Evolutionary conservation across 1,139 yeast species (phyloP).

Genomic region (Blastobotrys illinoisensis): DNA sequence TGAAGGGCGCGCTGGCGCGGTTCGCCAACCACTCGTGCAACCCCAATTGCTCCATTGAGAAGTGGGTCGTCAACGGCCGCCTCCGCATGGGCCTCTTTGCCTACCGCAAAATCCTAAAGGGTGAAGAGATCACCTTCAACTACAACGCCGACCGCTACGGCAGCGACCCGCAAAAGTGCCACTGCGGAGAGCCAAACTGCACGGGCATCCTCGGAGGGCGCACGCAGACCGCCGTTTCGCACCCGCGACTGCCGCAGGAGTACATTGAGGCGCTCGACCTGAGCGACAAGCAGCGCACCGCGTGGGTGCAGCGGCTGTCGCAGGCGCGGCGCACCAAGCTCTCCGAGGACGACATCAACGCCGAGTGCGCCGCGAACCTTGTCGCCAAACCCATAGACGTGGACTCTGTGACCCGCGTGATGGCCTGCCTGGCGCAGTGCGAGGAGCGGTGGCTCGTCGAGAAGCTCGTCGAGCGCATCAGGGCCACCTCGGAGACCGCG

Average conservation of each 20-base stretch:
- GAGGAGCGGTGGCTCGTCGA: constrained; percentile 63
- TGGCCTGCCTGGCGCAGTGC: constrained; percentile 74
- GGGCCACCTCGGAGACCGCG: constrained; percentile 48
- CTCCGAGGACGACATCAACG: background rate
- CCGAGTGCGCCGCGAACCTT: background rate
- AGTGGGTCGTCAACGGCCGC: constrained; percentile 93
- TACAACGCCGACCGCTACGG: constrained; percentile 96
- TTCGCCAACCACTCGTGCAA: constrained; percentile 93
- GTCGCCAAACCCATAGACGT: constrained; percentile 40
- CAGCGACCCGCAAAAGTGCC: constrained; percentile 88
- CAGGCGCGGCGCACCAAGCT: background rate
- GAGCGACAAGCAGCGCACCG: constrained; percentile 3
- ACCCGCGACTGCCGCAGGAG: constrained; percentile 5
- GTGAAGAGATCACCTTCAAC: constrained; percentile 93
- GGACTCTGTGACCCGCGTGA: constrained; percentile 63
- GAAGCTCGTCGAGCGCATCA: constrained; percentile 64
- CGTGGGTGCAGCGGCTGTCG: constrained; percentile 2
- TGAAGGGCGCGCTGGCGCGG: constrained; percentile 79
- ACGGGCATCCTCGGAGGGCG: constrained; percentile 93
- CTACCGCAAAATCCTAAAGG: constrained; percentile 59
- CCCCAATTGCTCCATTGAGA: constrained; percentile 92
- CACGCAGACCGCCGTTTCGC: constrained; percentile 77
- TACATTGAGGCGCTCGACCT: constrained; percentile 12
- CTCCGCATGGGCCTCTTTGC: constrained; percentile 94
- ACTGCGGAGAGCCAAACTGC: constrained; percentile 91